Conservation (phyloP, 2,329 filamentous ascomycete genomes). For the Zasmidium cellare region DNA sequence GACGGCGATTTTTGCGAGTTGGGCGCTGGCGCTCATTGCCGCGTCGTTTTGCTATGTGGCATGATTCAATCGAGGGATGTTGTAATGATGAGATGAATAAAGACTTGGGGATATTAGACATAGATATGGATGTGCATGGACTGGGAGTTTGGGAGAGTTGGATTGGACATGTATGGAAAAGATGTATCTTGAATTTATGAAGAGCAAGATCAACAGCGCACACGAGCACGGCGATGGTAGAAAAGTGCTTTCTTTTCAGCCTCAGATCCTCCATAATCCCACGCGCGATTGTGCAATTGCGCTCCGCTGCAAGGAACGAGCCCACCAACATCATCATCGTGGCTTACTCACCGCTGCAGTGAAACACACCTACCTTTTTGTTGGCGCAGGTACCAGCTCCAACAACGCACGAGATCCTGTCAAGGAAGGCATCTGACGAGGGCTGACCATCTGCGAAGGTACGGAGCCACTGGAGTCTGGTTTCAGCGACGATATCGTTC, state of each 20-base stretch:
- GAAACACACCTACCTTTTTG: not conserved
- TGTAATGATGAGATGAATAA: not conserved
- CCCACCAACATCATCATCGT: too few relatives aligned
- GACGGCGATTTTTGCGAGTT: slow-evolving; percentile 30
- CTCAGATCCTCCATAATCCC: too few relatives aligned
- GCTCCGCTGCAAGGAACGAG: not conserved
- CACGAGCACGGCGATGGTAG: too few relatives aligned
- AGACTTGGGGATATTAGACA: not conserved
- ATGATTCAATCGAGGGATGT: slow-evolving; percentile 2
- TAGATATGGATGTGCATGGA: not conserved
- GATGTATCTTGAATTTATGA: not conserved
- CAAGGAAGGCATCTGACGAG: too few relatives aligned
- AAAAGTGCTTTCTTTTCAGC: too few relatives aligned
- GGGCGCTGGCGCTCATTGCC: slow-evolving; percentile 23
- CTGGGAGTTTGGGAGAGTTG: not conserved
- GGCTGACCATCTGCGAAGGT: not conserved
- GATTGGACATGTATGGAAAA: not conserved
- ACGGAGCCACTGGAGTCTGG: too few relatives aligned
- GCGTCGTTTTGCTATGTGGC: slow-evolving; percentile 22
- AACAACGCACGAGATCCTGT: too few relatives aligned
- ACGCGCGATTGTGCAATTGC: not conserved
- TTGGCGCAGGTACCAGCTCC: not conserved
- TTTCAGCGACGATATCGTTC: too few relatives aligned
- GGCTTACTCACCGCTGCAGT: not conserved
- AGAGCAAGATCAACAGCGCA: not conserved